Base-by-base conservation (phyloP, 208 protist species). In the Acanthamoeba culbertsoni region DNA sequence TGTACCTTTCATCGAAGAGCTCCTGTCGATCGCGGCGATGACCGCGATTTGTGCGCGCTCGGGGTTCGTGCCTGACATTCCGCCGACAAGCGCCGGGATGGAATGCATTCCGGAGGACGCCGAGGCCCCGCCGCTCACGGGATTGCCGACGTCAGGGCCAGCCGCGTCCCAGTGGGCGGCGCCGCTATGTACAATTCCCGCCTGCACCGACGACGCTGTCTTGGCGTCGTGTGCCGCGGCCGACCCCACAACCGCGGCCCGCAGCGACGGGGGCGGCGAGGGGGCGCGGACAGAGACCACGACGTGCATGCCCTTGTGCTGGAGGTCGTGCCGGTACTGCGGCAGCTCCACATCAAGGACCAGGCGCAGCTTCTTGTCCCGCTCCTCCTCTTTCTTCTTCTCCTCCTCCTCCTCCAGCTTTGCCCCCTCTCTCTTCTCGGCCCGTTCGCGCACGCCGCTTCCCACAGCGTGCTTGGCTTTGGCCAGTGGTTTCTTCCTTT, bases 31-130 rank as follows among this genome's bases (percentile, higher is more conserved):
- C 40, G 71, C 71, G 31, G 71, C 71, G 2, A 82, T 82, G 1
- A 82, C 71, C 8, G 71, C 71, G 43, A 82, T 82, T 42, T 82
- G 71, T n/a, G 71, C 71, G 35, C 71, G 71, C 71, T 82, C 71
- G n/a, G n/a, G n/a, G n/a, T n/a, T n/a, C n/a, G n/a, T n/a, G n/a
- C n/a, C n/a, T n/a, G n/a, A n/a, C n/a, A n/a, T n/a, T n/a, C n/a
- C n/a, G 26, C 43, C 43, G 71, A 35, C n/a, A 7, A n/a, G 23
- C 8, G 26, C 40, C 43, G 43, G 35, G 43, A 35, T 51, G 4
- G 18, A n/a, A n/a, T n/a, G n/a, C n/a, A n/a, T n/a, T n/a, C n/a
- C n/a, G n/a, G n/a, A n/a, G n/a, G n/a, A n/a, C n/a, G n/a, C n/a
- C n/a, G n/a, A n/a, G n/a, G n/a, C n/a, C n/a, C n/a, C n/a, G n/a